Conservation (phyloP, 768 basidiomycete species). For the Phallus indusiatus region DNA sequence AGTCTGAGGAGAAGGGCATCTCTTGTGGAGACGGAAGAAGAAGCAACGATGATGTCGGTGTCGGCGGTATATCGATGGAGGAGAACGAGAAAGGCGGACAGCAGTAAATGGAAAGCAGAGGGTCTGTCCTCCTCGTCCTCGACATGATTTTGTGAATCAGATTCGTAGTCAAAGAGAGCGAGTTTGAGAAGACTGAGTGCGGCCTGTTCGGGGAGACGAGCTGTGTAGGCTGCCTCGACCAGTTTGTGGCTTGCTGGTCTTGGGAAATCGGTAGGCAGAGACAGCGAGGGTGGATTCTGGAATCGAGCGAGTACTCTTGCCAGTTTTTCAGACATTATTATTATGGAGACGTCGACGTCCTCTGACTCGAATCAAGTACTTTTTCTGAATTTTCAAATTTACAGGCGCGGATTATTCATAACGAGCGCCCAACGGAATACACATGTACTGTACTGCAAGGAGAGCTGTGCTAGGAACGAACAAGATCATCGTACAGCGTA, state of each 20-base stretch:
- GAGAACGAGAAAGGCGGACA: conserved; percentile 86
- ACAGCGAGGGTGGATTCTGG: conserved; percentile 78
- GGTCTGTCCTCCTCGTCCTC: conserved; percentile 38
- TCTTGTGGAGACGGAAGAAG: conserved; percentile 64
- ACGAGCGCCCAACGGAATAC: too few relatives aligned
- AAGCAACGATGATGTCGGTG: conserved; percentile 85
- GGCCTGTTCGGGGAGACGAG: conserved; percentile 64
- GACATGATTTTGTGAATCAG: too few relatives aligned
- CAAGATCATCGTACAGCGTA: too few relatives aligned
- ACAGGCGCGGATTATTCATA: too few relatives aligned
- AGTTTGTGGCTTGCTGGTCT: conserved; percentile 65
- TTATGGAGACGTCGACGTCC: neutral
- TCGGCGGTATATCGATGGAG: conserved; percentile 95
- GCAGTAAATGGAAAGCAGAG: conserved; percentile 83
- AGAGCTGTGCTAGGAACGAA: too few relatives aligned
- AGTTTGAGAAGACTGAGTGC: conserved; percentile 76
- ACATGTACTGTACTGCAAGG: too few relatives aligned
- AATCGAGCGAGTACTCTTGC: conserved; percentile 54
- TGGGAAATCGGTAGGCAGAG: conserved; percentile 93
- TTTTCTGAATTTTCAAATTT: neutral
- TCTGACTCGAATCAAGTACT: neutral
- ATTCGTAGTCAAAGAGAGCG: conserved; percentile 48
- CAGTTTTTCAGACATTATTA: conserved; percentile 21
- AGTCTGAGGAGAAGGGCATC: conserved; percentile 81
- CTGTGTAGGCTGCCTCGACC: conserved; percentile 73